Evolutionary conservation across 192 early-diverging fungal species (phyloP), one percentile per base, ranked within the genome.

Genomic region (Chytriomyces sp.): DNA sequence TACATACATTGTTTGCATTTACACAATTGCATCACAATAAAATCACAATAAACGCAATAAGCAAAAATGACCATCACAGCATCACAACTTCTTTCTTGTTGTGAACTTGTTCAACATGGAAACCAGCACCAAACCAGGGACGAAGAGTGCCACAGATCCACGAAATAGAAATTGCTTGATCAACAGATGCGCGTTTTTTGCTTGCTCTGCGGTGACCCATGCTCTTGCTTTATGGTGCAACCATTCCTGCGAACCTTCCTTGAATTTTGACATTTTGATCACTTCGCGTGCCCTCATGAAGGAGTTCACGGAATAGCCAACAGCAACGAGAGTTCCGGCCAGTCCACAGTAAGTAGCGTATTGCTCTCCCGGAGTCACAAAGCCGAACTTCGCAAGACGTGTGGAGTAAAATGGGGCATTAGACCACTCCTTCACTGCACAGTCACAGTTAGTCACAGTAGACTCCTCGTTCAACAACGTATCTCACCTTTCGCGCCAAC

Each of bases 291-390:
- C 54, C 5, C 54, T 5, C 54, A 55, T 22, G 54, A 55, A 55
- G 22, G 54, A 55, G 5, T 55, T 55, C 22, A 55, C 54, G 5
- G 54, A 55, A 22, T 55, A 55, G 22, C 22, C 54, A 22, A 55
- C 54, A 22, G 54, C 54, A 5, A 55, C 5, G 22, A 55, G 6
- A 5, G 54, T 28, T 55, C 54, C 54, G 7, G 54, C 22, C 5
- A 55, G n/a, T 55, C 5, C 5, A 10, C 5, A 6, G 30, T 55
- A 55, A 5, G 54, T 55, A 28, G n/a, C 30, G 54, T 55, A 55
- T 22, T 55, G 54, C 30, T 55, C 54, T 26, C 22, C 54, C 54
- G 54, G 54, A 22, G 54, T 55, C n/a, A 55, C 54, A 22, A 55
- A 55, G 22, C 54, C 54, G 22, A 55, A 26, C 54, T 12, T 12